Evolutionary conservation across 1,284 basidiomycete species (phyloP), one percentile per base, ranked within the genome.

Genomic region (Coriolopsis trogii): DNA sequence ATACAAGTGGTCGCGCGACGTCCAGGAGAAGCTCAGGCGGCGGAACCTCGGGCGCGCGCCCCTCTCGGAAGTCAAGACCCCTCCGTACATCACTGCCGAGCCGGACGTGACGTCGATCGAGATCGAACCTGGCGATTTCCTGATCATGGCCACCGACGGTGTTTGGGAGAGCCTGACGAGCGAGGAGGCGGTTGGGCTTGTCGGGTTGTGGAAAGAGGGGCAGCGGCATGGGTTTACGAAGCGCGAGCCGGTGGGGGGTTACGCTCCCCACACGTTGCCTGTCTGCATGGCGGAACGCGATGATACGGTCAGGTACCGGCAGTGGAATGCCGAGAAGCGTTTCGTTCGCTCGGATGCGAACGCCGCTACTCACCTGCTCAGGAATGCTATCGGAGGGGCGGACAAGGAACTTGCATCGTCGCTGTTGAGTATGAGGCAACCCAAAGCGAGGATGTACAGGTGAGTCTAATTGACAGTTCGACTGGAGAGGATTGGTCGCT

Each of bases 351-450:
- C 69, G 47, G 79, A 82, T 55, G 59, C 61, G 12, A 84, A 80
- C 57, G 76, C 75, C 6, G 75, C 79, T 7, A 76, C 73, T 2
- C 84, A 87, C 67, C 61, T 88, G 15, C 67, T 79, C 24, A 68
- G 82, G 49, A 88, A 86, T 57, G 82, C 82, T 0, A 67, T 87
- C 23, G 83, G 83, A 9, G 84, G 84, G 3, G 79, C 77, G 2
- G 71, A 84, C 63, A 57, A 62, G 24, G 78, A 82, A 54, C 65
- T 82, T 37, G 74, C 75, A 29, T 66, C 71, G 6, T 73, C 79
- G 6, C 65, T 85, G 44, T 59, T 82, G 23, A 69, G 66, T 38
- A 71, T 81, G 61, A 67, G 68, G 12, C 58, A 69, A 16, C 74
- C 77, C 2, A 56, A 71, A 42, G 63, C 67, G 49, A 68, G 70